phyloP scores from a whole-genome alignment of 371 early-diverging fungal genomes.

The Rhizopus arrhizus region DNA sequence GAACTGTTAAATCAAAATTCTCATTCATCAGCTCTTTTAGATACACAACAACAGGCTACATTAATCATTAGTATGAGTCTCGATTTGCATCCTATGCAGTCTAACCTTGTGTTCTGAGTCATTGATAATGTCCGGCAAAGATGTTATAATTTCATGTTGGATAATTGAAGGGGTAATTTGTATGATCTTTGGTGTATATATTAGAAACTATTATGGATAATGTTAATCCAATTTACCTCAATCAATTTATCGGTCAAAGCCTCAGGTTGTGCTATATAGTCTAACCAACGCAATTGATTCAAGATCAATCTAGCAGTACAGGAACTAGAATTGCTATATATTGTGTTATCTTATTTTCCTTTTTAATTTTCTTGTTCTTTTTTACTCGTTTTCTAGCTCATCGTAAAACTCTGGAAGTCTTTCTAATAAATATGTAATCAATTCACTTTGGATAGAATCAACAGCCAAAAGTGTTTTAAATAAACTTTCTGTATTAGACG shows the following conservation, averaged over 20 bases:
- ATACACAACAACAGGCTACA: conserved; percentile 59
- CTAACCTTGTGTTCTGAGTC: conserved; percentile 74
- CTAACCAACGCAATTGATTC: conserved; percentile 80
- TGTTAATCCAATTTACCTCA: conserved; percentile 51
- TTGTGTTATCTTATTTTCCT: not conserved
- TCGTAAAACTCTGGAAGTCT: conserved; percentile 67
- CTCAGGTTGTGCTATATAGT: conserved; percentile 71
- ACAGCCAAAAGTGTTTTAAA: conserved; percentile 64
- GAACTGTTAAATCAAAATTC: conserved; percentile 65
- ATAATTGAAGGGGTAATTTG: conserved; percentile 64
- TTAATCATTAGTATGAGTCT: no score
- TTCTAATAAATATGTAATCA: conserved; percentile 67
- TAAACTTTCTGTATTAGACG: conserved; percentile 55
- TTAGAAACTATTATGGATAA: not conserved
- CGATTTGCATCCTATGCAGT: not conserved
- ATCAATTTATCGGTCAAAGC: conserved; percentile 66
- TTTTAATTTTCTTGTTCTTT: not conserved
- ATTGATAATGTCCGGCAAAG: conserved; percentile 75
- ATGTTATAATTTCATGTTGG: conserved; percentile 76
- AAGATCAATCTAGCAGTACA: conserved; percentile 68
- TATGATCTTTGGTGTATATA: conserved; percentile 47
- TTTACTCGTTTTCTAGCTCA: conserved; percentile 57
- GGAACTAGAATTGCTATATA: conserved; percentile 45
- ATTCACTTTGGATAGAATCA: conserved; percentile 62
- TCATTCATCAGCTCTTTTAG: conserved; percentile 68